phyloP scores from a whole-genome alignment of 768 basidiomycete genomes.

The Boletus reticuloceps region DNA sequence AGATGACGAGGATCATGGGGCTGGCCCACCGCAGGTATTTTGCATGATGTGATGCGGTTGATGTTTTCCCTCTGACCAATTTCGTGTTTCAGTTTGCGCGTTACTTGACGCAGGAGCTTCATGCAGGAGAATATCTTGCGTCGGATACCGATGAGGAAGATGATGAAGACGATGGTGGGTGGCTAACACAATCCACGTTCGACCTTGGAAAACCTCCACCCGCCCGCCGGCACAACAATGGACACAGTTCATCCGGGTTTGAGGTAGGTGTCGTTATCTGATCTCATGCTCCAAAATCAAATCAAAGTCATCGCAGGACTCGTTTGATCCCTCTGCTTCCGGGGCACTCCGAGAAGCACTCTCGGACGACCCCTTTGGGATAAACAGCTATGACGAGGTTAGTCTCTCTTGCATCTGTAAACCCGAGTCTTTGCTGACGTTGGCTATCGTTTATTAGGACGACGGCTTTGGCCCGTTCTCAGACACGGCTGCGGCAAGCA shows the following conservation, averaged over 20 bases:
- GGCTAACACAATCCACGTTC: conserved; percentile 79
- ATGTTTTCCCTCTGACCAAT: background rate
- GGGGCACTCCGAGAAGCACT: conserved; percentile 34
- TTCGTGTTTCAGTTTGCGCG: conserved; percentile 60
- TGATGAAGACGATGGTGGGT: conserved; percentile 74
- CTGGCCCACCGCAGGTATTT: conserved; percentile 45
- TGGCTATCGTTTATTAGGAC: conserved; percentile 32
- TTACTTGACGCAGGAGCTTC: conserved; percentile 75
- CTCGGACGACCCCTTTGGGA: conserved; percentile 50
- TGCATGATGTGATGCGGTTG: background rate
- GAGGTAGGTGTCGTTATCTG: conserved; percentile 44
- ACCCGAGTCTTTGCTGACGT: background rate
- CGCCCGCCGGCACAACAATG: conserved; percentile 45
- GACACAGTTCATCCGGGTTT: conserved; percentile 49
- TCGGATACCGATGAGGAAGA: conserved; percentile 50
- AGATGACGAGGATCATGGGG: conserved; percentile 44
- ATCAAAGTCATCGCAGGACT: conserved; percentile 37
- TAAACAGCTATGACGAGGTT: conserved; percentile 50
- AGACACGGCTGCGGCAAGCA: conserved; percentile 50
- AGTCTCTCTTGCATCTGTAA: conserved; percentile 1
- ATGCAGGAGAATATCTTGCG: conserved; percentile 53
- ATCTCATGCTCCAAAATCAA: background rate
- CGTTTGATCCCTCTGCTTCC: conserved; percentile 44
- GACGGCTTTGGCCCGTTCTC: conserved; percentile 83
- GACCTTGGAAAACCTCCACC: conserved; percentile 50